Evolutionary conservation across 73 alveolate species (phyloP), one percentile per base, ranked within the genome.

Genomic region (Paramecium octaurelia): DNA sequence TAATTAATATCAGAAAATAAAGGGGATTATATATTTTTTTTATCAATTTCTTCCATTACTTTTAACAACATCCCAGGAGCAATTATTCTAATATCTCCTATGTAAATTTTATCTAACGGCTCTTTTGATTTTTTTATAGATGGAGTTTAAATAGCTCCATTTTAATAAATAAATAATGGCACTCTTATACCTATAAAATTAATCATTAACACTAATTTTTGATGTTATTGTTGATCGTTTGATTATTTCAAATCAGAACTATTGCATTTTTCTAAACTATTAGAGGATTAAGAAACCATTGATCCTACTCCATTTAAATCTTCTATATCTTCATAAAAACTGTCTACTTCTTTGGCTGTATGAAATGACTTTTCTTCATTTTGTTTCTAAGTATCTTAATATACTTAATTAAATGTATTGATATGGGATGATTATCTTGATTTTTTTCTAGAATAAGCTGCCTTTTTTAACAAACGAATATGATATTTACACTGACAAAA

Each of bases 321-420:
- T 11, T 46, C 34, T 8, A 80, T 31, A 23, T 80, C 91, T 20
- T 43, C 57, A 23, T 23, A 21, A 80, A 80, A 80, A 80, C 91
- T 80, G 38, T 80, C 91, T 8, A 80, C 57, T 24, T 11, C 91
- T 80, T 48, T 80, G 4, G 75, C 91, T 11, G 91, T 80, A 18
- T 44, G 70, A 42, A 73, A 73, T 35, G 87, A 73, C 18, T 40
- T 24, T 9, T 80, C 91, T 16, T 43, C 75, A 23, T 80, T 48
- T 14, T 9, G 0, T 44, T 40, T 40, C 24, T 80, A 27, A 20
- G 27, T 14, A 11, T 80, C 46, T 23, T 80, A 23, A 10, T 43
- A 42, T 3, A 46, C 64, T 38, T 42, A 75, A 75, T 10, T 75
- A 4, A 38, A 75, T 7, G 34, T 35, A 38, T 38, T 80, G 6